These are phyloP conservation scores for Colletotrichum salicis DNA, from an alignment of 2,329 filamentous ascomycete species.

Conservation along the genomic window DNA sequence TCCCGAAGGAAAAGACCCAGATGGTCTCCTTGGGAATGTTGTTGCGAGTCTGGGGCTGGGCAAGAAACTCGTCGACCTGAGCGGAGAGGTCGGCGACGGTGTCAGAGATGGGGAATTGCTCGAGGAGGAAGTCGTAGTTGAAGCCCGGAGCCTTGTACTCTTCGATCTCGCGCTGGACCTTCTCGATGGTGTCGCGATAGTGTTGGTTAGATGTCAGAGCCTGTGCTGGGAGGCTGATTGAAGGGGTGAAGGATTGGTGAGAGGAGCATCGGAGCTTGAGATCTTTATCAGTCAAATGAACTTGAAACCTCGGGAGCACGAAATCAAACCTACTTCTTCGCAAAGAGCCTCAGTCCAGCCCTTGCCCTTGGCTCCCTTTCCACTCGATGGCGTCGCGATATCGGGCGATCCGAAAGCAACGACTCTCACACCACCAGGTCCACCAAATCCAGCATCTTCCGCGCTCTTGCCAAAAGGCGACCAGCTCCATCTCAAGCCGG, in stretches of 20 bases:
- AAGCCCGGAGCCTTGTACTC: conserved; percentile 47
- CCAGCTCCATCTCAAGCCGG: conserved; percentile 23
- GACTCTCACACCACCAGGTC: conserved; percentile 54
- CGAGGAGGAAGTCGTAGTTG: conserved; percentile 56
- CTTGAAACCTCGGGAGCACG: not conserved
- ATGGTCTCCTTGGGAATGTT: conserved; percentile 57
- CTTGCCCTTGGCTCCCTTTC: conserved; percentile 38
- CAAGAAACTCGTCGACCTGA: conserved; percentile 60
- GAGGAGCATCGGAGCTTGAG: conserved; percentile 59
- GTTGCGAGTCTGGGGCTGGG: conserved; percentile 44
- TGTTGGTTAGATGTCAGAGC: conserved; percentile 63
- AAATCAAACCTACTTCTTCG: conserved; percentile 51
- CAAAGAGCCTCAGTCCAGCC: conserved; percentile 63
- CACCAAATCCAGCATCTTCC: conserved; percentile 23
- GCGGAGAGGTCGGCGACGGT: conserved; percentile 53
- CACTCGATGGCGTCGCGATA: conserved; percentile 49
- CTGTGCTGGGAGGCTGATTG: conserved; percentile 56
- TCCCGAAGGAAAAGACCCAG: conserved; percentile 64
- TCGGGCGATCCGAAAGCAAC: conserved; percentile 63
- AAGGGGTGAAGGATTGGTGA: conserved; percentile 58
- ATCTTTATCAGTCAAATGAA: not conserved
- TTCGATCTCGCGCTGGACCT: conserved; percentile 44
- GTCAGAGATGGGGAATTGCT: conserved; percentile 54
- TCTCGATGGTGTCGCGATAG: conserved; percentile 59
- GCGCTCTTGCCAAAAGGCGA: conserved; percentile 28